Percentiles rank a stretch among this genome's conserved stretches.
Evolutionary conservation across 2,329 filamentous ascomycete species (phyloP).

Genomic region (Neopestalotiopsis clavispora): DNA sequence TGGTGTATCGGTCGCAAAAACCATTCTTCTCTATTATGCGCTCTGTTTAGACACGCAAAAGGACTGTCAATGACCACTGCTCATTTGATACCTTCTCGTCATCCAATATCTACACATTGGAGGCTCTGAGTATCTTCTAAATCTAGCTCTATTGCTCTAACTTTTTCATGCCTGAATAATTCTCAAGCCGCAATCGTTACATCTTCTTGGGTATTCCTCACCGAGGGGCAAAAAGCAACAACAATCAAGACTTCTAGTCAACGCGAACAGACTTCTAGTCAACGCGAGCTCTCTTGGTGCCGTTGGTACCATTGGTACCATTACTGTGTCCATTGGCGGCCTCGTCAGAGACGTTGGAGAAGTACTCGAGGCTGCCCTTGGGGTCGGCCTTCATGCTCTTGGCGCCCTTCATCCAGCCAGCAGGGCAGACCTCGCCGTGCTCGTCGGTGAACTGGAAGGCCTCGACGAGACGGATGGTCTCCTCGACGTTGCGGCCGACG

Average conservation of each 20-base stretch:
- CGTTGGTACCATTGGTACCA: slow-evolving; percentile 42
- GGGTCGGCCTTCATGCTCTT: slow-evolving; percentile 57
- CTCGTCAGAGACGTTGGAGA: slow-evolving; percentile 27
- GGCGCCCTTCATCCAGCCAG: slow-evolving; percentile 52
- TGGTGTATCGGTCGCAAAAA: too few relatives aligned
- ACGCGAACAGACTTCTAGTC: slow-evolving; percentile 20
- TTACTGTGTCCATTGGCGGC: slow-evolving; percentile 35
- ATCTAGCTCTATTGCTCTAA: slow-evolving; percentile 10
- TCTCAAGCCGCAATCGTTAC: neutral
- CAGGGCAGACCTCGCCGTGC: slow-evolving; percentile 75
- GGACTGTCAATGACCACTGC: too few relatives aligned
- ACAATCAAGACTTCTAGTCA: neutral
- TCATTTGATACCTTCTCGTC: too few relatives aligned
- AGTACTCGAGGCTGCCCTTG: slow-evolving; percentile 56
- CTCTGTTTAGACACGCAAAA: too few relatives aligned
- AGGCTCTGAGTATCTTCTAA: neutral
- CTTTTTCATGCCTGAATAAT: neutral
- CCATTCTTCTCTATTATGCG: too few relatives aligned
- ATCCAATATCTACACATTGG: neutral
- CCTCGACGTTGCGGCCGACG: slow-evolving; percentile 68
- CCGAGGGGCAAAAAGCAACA: neutral
- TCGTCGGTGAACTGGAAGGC: slow-evolving; percentile 86
- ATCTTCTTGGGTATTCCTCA: neutral
- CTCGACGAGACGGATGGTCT: slow-evolving; percentile 68
- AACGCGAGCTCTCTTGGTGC: slow-evolving; percentile 26